Conservation (phyloP, 2,329 filamentous ascomycete species). For the Alternaria brassicae region DNA sequence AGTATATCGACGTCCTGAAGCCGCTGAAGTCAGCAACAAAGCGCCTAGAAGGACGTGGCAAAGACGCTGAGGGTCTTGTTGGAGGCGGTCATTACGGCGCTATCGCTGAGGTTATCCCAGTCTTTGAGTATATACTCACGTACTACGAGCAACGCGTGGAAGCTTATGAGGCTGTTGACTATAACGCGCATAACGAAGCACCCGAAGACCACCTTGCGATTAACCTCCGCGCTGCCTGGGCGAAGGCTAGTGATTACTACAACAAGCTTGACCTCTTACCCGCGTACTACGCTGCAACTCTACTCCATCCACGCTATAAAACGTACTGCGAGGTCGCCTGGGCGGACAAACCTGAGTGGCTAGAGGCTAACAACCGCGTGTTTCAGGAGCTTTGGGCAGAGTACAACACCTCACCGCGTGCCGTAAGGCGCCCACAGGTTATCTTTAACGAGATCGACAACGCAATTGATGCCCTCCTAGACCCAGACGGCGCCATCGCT, state of each 20-base stretch:
- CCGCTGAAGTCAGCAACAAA: not conserved
- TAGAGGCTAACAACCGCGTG: not conserved
- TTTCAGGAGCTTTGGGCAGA: not conserved
- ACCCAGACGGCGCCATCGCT: not conserved
- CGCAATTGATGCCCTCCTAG: not conserved
- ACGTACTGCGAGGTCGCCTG: not conserved
- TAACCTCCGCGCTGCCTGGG: conserved; percentile 8
- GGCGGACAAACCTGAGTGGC: too few species aligned
- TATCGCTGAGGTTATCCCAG: conserved; percentile 2
- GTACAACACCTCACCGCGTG: not conserved
- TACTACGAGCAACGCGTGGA: not conserved
- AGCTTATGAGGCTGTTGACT: not conserved
- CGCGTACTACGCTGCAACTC: conserved; percentile 12
- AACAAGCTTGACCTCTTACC: conserved; percentile 4
- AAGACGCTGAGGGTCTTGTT: too few species aligned
- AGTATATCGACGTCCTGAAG: not conserved
- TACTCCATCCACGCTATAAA: conserved; percentile 10
- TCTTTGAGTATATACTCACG: not conserved
- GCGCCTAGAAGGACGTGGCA: not conserved
- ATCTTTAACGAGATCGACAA: not conserved
- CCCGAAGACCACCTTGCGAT: conserved; percentile 14
- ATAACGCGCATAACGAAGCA: not conserved
- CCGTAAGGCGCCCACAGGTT: not conserved
- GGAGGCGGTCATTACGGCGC: too few species aligned
- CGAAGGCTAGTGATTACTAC: conserved; percentile 11